These are phyloP conservation scores for Fusarium miscanthi DNA, from an alignment of 2,329 filamentous ascomycete genomes.

Conservation along the genomic window DNA sequence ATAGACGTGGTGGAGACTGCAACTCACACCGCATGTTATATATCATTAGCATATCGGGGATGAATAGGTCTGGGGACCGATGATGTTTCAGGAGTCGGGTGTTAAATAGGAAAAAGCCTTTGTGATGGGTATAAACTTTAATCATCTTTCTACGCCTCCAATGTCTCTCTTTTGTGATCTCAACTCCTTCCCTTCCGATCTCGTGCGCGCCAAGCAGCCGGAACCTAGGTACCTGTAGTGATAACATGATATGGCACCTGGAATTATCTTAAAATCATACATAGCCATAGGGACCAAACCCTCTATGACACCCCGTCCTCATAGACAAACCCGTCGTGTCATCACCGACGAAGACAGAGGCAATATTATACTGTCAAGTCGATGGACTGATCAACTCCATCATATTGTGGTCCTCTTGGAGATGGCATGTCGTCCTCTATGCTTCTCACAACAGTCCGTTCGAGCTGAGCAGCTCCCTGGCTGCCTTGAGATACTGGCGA, in stretches of 20 bases:
- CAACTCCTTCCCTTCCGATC: conserved; percentile 4
- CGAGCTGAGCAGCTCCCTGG: conserved; percentile 12
- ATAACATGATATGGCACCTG: conserved; percentile 2
- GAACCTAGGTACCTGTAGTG: background rate
- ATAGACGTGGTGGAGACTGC: conserved; percentile 39
- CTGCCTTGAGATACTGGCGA: background rate
- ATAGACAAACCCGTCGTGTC: background rate
- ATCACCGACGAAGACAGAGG: background rate
- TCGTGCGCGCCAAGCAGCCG: background rate
- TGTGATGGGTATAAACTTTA: conserved; percentile 29
- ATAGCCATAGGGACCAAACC: background rate
- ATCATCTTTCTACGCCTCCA: conserved; percentile 26
- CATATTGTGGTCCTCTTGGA: conserved; percentile 42
- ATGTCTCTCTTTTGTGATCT: background rate
- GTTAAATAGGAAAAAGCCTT: conserved; percentile 17
- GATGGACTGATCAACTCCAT: conserved; percentile 48
- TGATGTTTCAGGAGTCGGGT: conserved; percentile 24
- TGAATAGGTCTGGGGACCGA: conserved; percentile 1
- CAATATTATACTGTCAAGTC: conserved; percentile 23
- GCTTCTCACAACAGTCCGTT: conserved; percentile 16
- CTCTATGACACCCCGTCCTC: background rate
- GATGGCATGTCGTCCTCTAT: conserved; percentile 35
- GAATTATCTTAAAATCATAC: background rate
- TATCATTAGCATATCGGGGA: conserved; percentile 23
- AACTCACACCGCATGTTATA: conserved; percentile 25